Evolutionary conservation across 2,329 filamentous ascomycete genomes (phyloP).

Genomic region (Ascocoryne sarcoides): DNA sequence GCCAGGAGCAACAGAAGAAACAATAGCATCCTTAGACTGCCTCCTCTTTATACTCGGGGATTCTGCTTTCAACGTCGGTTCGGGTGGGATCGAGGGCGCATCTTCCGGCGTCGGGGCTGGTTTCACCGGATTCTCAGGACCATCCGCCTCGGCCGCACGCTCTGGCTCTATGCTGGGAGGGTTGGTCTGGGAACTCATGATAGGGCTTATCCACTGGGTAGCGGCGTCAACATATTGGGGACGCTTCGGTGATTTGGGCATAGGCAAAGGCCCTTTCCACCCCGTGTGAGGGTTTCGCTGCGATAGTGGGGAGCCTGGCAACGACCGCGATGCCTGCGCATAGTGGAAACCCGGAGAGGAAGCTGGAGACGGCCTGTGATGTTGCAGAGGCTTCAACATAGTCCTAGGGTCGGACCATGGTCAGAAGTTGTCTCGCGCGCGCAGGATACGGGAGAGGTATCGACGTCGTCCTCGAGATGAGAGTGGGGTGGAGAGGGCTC

Average conservation of each 20-base stretch:
- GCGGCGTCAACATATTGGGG: slow-evolving; percentile 24
- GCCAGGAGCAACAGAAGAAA: slow-evolving; percentile 5
- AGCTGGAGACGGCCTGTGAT: slow-evolving; percentile 22
- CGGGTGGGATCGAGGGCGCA: slow-evolving; percentile 18
- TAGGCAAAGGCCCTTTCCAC: slow-evolving; percentile 11
- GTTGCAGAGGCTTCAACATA: slow-evolving; percentile 25
- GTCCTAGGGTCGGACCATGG: slow-evolving; percentile 14
- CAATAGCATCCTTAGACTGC: slow-evolving; percentile 19
- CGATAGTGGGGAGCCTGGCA: slow-evolving; percentile 19
- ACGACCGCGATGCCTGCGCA: slow-evolving; percentile 20
- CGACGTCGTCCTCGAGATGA: not conserved
- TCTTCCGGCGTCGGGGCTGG: not conserved
- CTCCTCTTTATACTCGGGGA: slow-evolving; percentile 29
- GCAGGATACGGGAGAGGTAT: not conserved
- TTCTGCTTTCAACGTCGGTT: slow-evolving; percentile 16
- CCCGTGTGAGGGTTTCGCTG: slow-evolving; percentile 18
- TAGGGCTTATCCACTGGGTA: slow-evolving; percentile 25
- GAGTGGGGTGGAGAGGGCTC: too few species aligned
- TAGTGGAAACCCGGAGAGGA: slow-evolving; percentile 24
- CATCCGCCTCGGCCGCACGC: not conserved
- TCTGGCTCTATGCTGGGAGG: slow-evolving; percentile 4
- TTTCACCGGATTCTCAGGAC: not conserved
- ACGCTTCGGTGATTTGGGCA: slow-evolving; percentile 9
- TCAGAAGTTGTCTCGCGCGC: not conserved
- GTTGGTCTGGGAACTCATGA: slow-evolving; percentile 17